Evolutionary conservation across 2,329 filamentous ascomycete species (phyloP).

Genomic region (Metarhizium sp.): DNA sequence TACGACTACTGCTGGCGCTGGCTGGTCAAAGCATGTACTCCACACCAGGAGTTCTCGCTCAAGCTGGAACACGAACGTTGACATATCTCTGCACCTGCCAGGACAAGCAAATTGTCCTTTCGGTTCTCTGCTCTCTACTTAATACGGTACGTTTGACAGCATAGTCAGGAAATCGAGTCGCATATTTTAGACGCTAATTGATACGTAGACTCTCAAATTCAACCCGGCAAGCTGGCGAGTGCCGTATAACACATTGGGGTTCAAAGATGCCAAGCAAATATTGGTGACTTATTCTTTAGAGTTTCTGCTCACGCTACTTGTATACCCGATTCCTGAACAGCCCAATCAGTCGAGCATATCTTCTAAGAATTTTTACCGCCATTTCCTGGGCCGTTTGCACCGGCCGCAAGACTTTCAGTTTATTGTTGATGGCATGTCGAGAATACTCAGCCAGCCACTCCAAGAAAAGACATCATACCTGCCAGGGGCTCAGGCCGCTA

Average conservation of each 20-base stretch:
- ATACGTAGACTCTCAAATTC: constrained; percentile 75
- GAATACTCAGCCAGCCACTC: constrained; percentile 85
- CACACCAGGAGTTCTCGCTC: constrained; percentile 67
- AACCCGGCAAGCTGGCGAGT: constrained; percentile 91
- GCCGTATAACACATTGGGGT: constrained; percentile 86
- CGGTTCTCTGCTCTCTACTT: constrained; percentile 80
- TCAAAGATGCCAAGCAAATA: constrained; percentile 82
- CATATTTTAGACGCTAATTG: constrained; percentile 2
- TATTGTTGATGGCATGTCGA: constrained; percentile 86
- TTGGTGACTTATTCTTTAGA: constrained; percentile 89
- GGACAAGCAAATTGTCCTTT: constrained; percentile 87
- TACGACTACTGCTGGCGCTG: constrained; percentile 76
- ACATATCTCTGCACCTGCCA: constrained; percentile 82
- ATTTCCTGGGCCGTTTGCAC: constrained; percentile 84
- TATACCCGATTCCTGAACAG: constrained; percentile 82
- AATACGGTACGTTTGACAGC: constrained; percentile 65
- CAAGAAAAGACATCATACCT: constrained; percentile 84
- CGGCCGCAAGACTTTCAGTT: constrained; percentile 97
- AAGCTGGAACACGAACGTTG: constrained; percentile 72
- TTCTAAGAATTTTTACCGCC: constrained; percentile 80
- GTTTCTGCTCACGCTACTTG: constrained; percentile 71
- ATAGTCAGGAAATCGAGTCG: background rate
- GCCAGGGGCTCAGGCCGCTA: constrained; percentile 68
- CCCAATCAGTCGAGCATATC: constrained; percentile 51
- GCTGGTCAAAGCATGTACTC: constrained; percentile 92